Base-by-base conservation (phyloP, 768 basidiomycete genomes). In the Suillus tomentosus region DNA sequence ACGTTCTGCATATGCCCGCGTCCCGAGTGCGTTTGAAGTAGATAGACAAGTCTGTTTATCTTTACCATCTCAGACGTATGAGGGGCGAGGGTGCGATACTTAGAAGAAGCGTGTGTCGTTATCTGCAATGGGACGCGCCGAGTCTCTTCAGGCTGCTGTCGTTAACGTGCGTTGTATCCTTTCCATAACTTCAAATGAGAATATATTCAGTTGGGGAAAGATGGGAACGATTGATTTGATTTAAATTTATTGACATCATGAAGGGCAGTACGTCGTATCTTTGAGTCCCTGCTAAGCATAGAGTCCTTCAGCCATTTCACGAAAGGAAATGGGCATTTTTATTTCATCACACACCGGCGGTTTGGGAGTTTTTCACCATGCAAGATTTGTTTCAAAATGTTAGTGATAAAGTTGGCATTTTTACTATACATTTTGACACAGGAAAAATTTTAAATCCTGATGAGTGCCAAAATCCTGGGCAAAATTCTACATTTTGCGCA, bases 321-420 rank as follows among this genome's bases (percentile, higher is more conserved):
- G n/a, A n/a, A n/a, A n/a, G n/a, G n/a, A n/a, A n/a, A n/a, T n/a
- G n/a, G n/a, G n/a, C n/a, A n/a, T n/a, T n/a, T n/a, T n/a, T n/a
- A n/a, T n/a, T n/a, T n/a, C n/a, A n/a, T n/a, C n/a, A 43, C 43
- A 43, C 43, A 43, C 19, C 0, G 19, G 43, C 8, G 43, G 17
- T 43, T 43, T 43, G 17, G 43, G 15, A 42, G 42, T 42, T 17
- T 42, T 42, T 17, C 15, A 42, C 42, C 8, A 17, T 42, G 42
- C 1, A 3, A 45, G 2, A 24, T 36, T 7, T 55, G 17, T 61
- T 68, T 65, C 7, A 67, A 55, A 1, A 45, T 45, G 43, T 45
- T 3, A 45, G 43, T 45, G 43, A 45, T 45, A 45, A 45, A 45
- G 43, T 45, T 45, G 19, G 19, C 9, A 0, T n/a, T 45, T 45